Evolutionary conservation across 495 filamentous ascomycete genomes (phyloP), one percentile per base, ranked within the genome.

Genomic region (Lichina pygmaea): DNA sequence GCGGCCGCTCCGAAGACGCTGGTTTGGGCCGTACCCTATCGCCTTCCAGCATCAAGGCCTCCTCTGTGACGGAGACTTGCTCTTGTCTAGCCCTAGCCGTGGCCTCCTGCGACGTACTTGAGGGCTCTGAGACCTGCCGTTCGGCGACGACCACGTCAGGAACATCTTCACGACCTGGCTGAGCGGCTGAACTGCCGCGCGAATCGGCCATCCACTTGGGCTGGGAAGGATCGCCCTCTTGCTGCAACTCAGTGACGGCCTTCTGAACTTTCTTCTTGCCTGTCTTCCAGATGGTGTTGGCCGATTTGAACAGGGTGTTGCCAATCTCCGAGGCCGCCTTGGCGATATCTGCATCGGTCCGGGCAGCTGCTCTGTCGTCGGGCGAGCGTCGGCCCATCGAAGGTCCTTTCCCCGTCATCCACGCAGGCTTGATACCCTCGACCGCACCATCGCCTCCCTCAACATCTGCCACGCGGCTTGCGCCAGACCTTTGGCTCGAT

Each of bases 251-350:
- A 12, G 81, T 72, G 11, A 97, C 81, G 11, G 83, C 89, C 56
- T 84, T 84, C 54, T 92, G 86, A n/a, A 95, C 73, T 55, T 80
- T 86, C 59, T 92, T 95, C 51, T 81, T 83, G 3, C 85, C 77
- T 6, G 76, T 77, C 57, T 93, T 97, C 89, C 89, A 97, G 3
- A 95, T 57, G 3, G 78, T 81, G 51, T 84, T 86, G 0, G 91
- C 89, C n/a, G 83, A 82, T 55, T 95, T 95, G 54, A 93, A 71
- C 10, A 95, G 57, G 49, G 72, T 92, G 33, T 67, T 79, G 13
- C 89, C 78, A 54, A 94, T 65, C 48, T 80, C 78, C 10, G 83
- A 73, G 9, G 89, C 89, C 12, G 75, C 66, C 49, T 86, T 80
- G 0, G 81, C 65, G 37, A 91, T 66, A 50, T 93, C 89, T 46